phyloP scores from a whole-genome alignment of 2,329 filamentous ascomycete genomes.

The Colletotrichum tropicicola region DNA sequence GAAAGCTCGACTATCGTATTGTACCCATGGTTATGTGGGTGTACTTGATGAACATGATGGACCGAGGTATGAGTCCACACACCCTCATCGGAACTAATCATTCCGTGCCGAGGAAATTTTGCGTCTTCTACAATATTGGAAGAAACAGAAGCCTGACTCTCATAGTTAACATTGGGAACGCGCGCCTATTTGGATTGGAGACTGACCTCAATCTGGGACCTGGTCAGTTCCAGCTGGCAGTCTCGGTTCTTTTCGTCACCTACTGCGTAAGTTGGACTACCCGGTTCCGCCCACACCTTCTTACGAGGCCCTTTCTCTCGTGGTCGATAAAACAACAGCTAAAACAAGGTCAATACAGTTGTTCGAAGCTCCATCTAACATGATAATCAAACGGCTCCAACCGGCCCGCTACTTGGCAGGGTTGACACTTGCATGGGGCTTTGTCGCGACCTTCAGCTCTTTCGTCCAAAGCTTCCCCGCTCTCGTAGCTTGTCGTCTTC shows the following conservation, averaged over 20 bases:
- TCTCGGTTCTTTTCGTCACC: slow-evolving; percentile 50
- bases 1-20: slow-evolving; percentile 43
- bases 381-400: slow-evolving; percentile 46
- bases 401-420: slow-evolving; percentile 53
- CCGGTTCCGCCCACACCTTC: too few species aligned
- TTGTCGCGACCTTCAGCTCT: slow-evolving; percentile 65
- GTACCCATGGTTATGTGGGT: slow-evolving; percentile 43
- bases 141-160: background rate
- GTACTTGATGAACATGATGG: slow-evolving; percentile 47
- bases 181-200: slow-evolving; percentile 64
- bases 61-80: slow-evolving; percentile 37
- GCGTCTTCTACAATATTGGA: slow-evolving; percentile 63
- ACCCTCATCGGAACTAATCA: slow-evolving; percentile 45
- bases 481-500: slow-evolving; percentile 63
- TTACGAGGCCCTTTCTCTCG: too few species aligned
- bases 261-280: slow-evolving; percentile 48
- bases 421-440: slow-evolving; percentile 52
- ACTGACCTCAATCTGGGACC: slow-evolving; percentile 62
- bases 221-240: slow-evolving; percentile 65
- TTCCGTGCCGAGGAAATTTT: too few species aligned
- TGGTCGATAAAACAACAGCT: too few species aligned
- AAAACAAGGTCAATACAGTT: slow-evolving; percentile 33
- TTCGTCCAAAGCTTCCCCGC: slow-evolving; percentile 63
- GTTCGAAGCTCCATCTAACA: slow-evolving; percentile 50
- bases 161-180: background rate